A percentile compares a stretch with the other conserved stretches of the same genome.
phyloP scores from a whole-genome alignment of 2,329 filamentous ascomycete species.

The Coccinonectria pachysandricola region DNA sequence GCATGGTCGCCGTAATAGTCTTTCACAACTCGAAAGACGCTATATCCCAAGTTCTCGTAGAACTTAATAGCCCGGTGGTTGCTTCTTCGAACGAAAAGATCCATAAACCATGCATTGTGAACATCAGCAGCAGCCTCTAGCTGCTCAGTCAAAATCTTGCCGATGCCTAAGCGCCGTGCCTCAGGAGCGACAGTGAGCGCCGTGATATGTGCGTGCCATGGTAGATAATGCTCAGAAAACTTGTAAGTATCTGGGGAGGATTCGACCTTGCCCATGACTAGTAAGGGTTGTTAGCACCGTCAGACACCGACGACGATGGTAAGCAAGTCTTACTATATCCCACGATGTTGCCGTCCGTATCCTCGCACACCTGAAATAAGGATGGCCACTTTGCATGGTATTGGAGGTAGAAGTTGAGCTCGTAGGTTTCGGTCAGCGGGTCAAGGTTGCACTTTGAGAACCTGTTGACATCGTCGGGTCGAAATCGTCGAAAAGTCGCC shows the following conservation, averaged over 20 bases:
- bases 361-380: conserved; percentile 86
- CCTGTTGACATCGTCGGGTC: conserved; percentile 71
- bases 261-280: conserved; percentile 96
- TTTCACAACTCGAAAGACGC: conserved; percentile 76
- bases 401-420: conserved; percentile 87
- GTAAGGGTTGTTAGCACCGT: conserved; percentile 25
- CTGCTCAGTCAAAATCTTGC: conserved; percentile 68
- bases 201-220: conserved; percentile 98
- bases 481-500: conserved; percentile 70
- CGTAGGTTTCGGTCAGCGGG: conserved; percentile 95
- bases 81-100: conserved; percentile 83
- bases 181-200: conserved; percentile 85
- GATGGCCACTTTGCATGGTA: conserved; percentile 95
- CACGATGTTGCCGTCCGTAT: conserved; percentile 76
- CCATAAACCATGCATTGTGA: conserved; percentile 86
- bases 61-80: conserved; percentile 81
- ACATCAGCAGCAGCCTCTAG: conserved; percentile 76
- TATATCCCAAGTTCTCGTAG: conserved; percentile 88
- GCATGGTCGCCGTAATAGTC: conserved; percentile 89
- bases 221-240: conserved; percentile 81
- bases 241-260: conserved; percentile 66
- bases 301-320: conserved; percentile 1
- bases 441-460: conserved; percentile 95
- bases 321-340: conserved; percentile 65
- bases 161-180: conserved; percentile 77